Conservation (phyloP, 495 filamentous ascomycete species). For the Penicillium lagena region DNA sequence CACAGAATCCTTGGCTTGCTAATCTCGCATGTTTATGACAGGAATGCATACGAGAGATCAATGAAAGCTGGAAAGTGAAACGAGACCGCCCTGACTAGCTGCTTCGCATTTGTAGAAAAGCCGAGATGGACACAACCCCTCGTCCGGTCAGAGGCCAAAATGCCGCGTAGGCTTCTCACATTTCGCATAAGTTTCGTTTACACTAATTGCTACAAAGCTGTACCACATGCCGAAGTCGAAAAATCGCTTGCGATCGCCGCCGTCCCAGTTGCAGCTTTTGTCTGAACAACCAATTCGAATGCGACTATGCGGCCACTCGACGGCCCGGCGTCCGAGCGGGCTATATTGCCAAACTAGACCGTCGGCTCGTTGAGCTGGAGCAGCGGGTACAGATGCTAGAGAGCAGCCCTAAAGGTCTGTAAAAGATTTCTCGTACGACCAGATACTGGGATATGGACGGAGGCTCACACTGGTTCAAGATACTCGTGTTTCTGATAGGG, state of each 20-base stretch:
- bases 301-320: slow-evolving; percentile 15
- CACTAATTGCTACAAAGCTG: slow-evolving; percentile 2
- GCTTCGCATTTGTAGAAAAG: too few species aligned
- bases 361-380: slow-evolving; percentile 7
- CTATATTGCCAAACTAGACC: slow-evolving; percentile 23
- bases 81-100: too few species aligned
- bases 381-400: slow-evolving; percentile 11
- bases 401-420: slow-evolving; percentile 4
- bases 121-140: too few species aligned
- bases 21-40: too few species aligned
- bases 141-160: background rate
- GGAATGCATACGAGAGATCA: too few species aligned
- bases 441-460: too few species aligned
- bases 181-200: background rate
- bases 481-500: background rate
- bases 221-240: slow-evolving; percentile 11
- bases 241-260: slow-evolving; percentile 14
- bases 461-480: too few species aligned
- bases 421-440: too few species aligned
- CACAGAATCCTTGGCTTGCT: too few species aligned
- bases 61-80: too few species aligned
- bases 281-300: slow-evolving; percentile 6
- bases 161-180: background rate
- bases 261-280: slow-evolving; percentile 17
- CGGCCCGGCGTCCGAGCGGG: slow-evolving; percentile 20